These are phyloP conservation scores for Microsporum ferrugineum DNA, from an alignment of 2,329 filamentous ascomycete species.

Conservation along the genomic window DNA sequence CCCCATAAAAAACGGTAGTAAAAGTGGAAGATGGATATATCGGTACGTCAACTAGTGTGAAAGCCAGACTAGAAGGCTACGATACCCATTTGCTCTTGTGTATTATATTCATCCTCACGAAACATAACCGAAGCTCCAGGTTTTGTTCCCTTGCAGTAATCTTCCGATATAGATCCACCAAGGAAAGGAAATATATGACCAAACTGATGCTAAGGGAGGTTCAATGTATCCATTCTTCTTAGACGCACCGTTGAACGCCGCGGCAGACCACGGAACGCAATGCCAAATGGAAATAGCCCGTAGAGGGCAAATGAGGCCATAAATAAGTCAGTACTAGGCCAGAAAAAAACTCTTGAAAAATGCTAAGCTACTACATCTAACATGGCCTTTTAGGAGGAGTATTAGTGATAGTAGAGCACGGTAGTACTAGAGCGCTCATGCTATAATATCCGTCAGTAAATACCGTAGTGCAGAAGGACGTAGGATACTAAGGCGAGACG, in stretches of 20 bases:
- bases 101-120: background rate
- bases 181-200: background rate
- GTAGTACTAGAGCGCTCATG: background rate
- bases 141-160: background rate
- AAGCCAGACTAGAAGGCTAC: background rate
- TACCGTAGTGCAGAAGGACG: background rate
- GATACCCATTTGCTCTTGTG: background rate
- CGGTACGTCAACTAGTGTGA: background rate
- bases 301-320: background rate
- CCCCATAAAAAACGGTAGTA: background rate
- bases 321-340: background rate
- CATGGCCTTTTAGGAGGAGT: background rate
- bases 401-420: background rate
- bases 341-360: background rate
- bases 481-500: background rate
- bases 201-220: background rate
- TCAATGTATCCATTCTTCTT: slow-evolving; percentile 2
- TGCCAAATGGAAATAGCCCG: slow-evolving; percentile 3
- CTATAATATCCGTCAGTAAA: background rate
- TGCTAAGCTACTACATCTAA: background rate
- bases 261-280: slow-evolving; percentile 2
- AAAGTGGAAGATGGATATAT: background rate
- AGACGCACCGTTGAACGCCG: background rate
- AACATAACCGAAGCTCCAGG: background rate
- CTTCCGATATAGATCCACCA: background rate